Conservation (phyloP, 495 filamentous ascomycete genomes). For the Aspergillus mulundensis region DNA sequence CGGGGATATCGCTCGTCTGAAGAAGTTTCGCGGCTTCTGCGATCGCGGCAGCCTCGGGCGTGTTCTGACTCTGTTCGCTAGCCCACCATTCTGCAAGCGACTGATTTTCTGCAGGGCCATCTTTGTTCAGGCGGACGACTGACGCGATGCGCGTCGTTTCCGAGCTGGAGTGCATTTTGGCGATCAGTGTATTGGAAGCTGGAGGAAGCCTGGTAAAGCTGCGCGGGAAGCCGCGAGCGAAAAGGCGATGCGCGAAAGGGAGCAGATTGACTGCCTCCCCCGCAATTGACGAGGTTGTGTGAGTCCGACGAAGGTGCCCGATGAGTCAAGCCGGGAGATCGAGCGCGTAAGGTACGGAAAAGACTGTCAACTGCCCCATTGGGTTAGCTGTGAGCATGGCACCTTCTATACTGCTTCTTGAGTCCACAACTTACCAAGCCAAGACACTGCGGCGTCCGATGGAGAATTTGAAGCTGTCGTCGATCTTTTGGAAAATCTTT, state of each 20-base stretch:
- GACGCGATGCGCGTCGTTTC: conserved; percentile 32
- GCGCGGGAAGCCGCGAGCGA: conserved; percentile 34
- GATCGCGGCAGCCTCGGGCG: conserved; percentile 36
- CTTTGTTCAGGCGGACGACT: conserved; percentile 39
- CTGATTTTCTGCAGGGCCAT: conserved; percentile 30
- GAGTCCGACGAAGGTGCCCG: neutral
- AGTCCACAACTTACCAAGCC: conserved; percentile 8
- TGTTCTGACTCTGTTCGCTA: conserved; percentile 32
- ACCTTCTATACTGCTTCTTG: neutral
- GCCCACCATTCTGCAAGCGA: conserved; percentile 47
- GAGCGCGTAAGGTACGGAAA: neutral
- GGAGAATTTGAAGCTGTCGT: neutral
- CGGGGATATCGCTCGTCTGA: conserved; percentile 61
- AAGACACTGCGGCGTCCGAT: conserved; percentile 4
- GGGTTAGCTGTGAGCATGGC: neutral
- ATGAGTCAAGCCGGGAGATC: conserved; percentile 1
- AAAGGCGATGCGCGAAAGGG: conserved; percentile 20
- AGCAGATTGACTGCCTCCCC: conserved; percentile 29
- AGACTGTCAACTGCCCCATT: neutral
- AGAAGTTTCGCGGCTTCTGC: conserved; percentile 58
- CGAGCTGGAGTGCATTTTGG: conserved; percentile 13
- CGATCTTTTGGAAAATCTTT: conserved; percentile 18
- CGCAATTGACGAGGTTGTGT: neutral
- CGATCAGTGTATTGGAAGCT: conserved; percentile 15
- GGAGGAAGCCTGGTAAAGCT: conserved; percentile 26